phyloP scores from a whole-genome alignment of 768 basidiomycete species.

The Phylloporus arenicola region DNA sequence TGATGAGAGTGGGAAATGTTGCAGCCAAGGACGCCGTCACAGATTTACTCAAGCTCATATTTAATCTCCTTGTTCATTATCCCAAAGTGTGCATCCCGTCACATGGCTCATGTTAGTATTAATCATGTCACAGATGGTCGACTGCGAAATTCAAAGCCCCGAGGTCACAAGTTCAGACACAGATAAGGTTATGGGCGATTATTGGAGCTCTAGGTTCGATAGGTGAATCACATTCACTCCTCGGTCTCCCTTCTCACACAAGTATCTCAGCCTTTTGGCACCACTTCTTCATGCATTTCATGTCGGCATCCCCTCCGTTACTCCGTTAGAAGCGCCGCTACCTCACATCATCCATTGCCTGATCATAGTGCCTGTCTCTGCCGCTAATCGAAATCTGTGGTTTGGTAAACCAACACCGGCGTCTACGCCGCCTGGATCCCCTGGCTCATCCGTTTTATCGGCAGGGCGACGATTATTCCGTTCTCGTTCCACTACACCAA shows the following conservation, averaged over 20 bases:
- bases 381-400: constrained; percentile 56
- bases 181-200: constrained; percentile 60
- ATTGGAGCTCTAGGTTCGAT: constrained; percentile 70
- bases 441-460: constrained; percentile 28
- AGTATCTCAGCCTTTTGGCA: constrained; percentile 46
- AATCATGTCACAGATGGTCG: constrained; percentile 29
- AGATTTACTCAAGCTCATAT: constrained; percentile 80
- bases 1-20: constrained; percentile 42
- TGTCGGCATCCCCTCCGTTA: constrained; percentile 52
- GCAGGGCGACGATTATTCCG: constrained; percentile 32
- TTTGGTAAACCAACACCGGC: constrained; percentile 43
- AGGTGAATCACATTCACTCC: constrained; percentile 41
- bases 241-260: neutral
- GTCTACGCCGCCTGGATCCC: constrained; percentile 33
- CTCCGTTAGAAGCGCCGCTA: constrained; percentile 67
- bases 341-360: constrained; percentile 80
- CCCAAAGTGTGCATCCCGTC: constrained; percentile 50
- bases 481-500: constrained; percentile 30
- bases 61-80: constrained; percentile 77
- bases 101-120: neutral
- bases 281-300: constrained; percentile 69
- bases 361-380: constrained; percentile 67
- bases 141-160: constrained; percentile 39
- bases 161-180: constrained; percentile 13
- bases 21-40: constrained; percentile 61